These are phyloP conservation scores for Neospermospora avenae DNA, from an alignment of 2,329 filamentous ascomycete species.

Conservation along the genomic window DNA sequence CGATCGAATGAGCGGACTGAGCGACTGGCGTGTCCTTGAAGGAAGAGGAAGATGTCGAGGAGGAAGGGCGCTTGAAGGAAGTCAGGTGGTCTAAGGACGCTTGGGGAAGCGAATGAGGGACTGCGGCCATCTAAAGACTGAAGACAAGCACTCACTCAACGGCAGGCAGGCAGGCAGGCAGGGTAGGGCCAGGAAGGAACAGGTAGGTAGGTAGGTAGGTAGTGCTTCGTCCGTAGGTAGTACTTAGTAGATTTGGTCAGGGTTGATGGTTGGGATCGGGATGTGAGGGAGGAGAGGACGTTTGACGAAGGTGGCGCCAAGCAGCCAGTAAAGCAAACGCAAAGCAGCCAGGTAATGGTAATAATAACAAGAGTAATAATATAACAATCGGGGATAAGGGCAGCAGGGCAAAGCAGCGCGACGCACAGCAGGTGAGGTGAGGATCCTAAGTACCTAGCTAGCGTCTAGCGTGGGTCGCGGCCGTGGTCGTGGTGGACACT, in stretches of 20 bases:
- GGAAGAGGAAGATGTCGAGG: not conserved
- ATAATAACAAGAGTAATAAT: too few relatives aligned
- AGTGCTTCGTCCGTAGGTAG: not conserved
- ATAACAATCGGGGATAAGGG: not conserved
- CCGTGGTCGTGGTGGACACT: too few relatives aligned
- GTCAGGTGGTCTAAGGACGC: conserved; percentile 13
- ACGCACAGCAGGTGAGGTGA: not conserved
- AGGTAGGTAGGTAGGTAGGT: not conserved
- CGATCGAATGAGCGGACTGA: conserved; percentile 1
- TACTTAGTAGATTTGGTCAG: not conserved
- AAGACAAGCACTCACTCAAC: conserved; percentile 14
- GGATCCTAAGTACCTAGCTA: not conserved
- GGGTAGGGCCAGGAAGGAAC: not conserved
- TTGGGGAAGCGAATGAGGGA: conserved; percentile 10
- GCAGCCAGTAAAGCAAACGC: not conserved
- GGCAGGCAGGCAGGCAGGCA: not conserved
- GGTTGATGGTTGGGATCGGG: not conserved
- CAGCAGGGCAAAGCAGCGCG: not conserved
- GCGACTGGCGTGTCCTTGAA: conserved; percentile 1
- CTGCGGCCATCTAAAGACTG: conserved; percentile 10
- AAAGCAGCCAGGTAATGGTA: not conserved
- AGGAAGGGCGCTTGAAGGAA: not conserved
- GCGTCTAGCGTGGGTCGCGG: not conserved
- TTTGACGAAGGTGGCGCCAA: conserved; percentile 1
- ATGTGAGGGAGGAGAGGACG: not conserved